Evolutionary conservation across 2,329 filamentous ascomycete species (phyloP).

Genomic region (Dendryphion nanum): DNA sequence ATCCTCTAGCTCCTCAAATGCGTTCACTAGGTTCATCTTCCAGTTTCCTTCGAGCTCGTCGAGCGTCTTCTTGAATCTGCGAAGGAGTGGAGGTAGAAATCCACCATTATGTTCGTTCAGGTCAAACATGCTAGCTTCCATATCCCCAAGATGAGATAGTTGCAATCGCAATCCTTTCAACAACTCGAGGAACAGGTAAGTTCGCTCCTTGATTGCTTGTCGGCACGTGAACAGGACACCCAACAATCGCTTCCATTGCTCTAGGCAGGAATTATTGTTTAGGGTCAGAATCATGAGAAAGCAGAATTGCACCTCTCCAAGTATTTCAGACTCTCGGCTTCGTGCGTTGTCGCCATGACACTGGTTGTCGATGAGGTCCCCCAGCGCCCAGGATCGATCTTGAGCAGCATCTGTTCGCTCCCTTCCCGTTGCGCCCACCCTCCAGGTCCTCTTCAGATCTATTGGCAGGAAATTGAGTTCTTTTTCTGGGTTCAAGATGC

Average conservation of each 20-base stretch:
- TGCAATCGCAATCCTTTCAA: constrained; percentile 53
- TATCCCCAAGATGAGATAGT: constrained; percentile 56
- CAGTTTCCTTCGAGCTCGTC: constrained; percentile 46
- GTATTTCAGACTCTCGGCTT: constrained; percentile 30
- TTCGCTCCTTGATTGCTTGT: constrained; percentile 48
- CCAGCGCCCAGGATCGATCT: constrained; percentile 62
- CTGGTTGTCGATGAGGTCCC: constrained; percentile 49
- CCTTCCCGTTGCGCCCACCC: constrained; percentile 58
- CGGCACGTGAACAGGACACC: constrained; percentile 57
- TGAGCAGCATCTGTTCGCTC: constrained; percentile 62
- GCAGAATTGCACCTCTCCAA: constrained; percentile 62
- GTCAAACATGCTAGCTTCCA: constrained; percentile 62
- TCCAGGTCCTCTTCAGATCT: constrained; percentile 62
- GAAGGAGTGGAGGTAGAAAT: constrained; percentile 54
- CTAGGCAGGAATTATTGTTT: constrained; percentile 65
- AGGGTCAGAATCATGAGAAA: constrained; percentile 63
- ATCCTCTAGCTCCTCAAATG: constrained; percentile 55
- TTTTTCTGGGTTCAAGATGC: constrained; percentile 32
- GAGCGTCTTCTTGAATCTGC: constrained; percentile 52
- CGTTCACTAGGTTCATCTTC: constrained; percentile 49
- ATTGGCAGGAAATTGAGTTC: constrained; percentile 57
- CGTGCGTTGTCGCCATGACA: constrained; percentile 31
- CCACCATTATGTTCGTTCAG: constrained; percentile 53
- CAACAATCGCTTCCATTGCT: constrained; percentile 64
- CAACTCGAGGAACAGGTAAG: constrained; percentile 53